These are phyloP conservation scores for Nakaseomyces nivariensis DNA, from an alignment of 1,139 yeast species.

Conservation along the genomic window DNA sequence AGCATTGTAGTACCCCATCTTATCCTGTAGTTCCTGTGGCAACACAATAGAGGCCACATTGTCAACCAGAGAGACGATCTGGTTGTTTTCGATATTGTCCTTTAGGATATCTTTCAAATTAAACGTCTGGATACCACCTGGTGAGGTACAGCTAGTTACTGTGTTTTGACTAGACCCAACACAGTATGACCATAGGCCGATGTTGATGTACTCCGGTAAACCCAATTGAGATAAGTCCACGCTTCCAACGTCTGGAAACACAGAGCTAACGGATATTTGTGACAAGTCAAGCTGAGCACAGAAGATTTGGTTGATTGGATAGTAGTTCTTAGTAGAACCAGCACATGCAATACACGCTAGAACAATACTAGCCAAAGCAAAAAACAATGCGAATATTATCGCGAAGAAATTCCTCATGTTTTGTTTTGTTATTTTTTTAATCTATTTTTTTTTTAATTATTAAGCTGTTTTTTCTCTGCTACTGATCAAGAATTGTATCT, in stretches of 20 bases:
- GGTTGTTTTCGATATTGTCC: constrained; percentile 19
- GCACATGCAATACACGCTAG: constrained; percentile 25
- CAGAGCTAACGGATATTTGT: constrained; percentile 9
- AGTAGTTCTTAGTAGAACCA: constrained; percentile 24
- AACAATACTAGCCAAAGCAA: constrained; percentile 20
- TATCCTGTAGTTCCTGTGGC: constrained; percentile 18
- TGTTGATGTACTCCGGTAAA: constrained; percentile 21
- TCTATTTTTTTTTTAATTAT: background rate
- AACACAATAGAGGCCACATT: constrained; percentile 16
- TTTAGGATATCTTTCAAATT: constrained; percentile 16
- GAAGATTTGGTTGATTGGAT: constrained; percentile 23
- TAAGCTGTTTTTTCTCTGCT: background rate
- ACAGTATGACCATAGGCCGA: constrained; percentile 29
- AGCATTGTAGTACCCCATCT: constrained; percentile 19
- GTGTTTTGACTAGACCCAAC: constrained; percentile 10
- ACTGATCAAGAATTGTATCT: background rate
- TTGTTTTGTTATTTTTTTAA: background rate
- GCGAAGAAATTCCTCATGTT: constrained; percentile 17
- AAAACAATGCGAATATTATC: constrained; percentile 15
- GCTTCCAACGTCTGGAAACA: constrained; percentile 11
- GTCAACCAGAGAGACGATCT: constrained; percentile 12
- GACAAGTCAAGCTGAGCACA: constrained; percentile 23
- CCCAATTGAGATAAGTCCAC: constrained; percentile 8
- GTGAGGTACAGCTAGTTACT: constrained; percentile 22
- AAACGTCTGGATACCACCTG: constrained; percentile 23